Base-by-base conservation (phyloP, 306 rosid genomes). In the Castanea crenata region DNA sequence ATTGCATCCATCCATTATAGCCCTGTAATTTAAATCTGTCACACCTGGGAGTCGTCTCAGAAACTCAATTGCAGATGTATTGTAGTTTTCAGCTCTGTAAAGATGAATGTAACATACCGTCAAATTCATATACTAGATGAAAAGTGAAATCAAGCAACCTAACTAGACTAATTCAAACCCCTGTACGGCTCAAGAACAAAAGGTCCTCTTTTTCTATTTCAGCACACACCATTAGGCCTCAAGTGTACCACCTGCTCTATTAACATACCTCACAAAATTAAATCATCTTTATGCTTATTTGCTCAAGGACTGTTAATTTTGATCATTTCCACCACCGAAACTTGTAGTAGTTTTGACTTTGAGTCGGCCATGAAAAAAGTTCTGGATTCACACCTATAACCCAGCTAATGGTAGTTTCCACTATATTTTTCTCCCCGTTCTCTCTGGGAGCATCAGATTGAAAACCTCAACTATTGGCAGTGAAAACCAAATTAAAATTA, bases 21-120 rank as follows among this genome's bases (percentile, higher is more conserved):
- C 83, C 88, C 98, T 87, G 90, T 92, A 92, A 86, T 90, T 92
- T 7, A 92, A 90, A 90, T 95, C 98, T 4, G 92, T 85, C 67
- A 95, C 94, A 34, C 98, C 99, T 1, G 98, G 99, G 76, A 95
- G 99, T 75, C 98, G 79, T 81, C 99, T 90, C 78, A 95, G 87
- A 73, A 90, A 95, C 88, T 95, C 99, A 83, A 95, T 91, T 0
- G 99, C 99, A 29, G 90, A 90, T 19, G 99, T 95, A 75, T 95
- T 95, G 90, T 89, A 95, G 81, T 92, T 95, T 84, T 95, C 99
- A 44, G 98, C 99, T 80, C 98, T 95, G 89, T 61, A 41, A 84
- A 34, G 18, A 32, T 15, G 12, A 73, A 46, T 69, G 61, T 55
- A 64, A 52, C 19, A 55, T 75, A 61, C 56, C 61, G 72, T 78